A percentile compares a stretch with the other conserved stretches of the same genome.
phyloP scores from a whole-genome alignment of 1,139 yeast genomes.

The Arxiozyma telluris region DNA sequence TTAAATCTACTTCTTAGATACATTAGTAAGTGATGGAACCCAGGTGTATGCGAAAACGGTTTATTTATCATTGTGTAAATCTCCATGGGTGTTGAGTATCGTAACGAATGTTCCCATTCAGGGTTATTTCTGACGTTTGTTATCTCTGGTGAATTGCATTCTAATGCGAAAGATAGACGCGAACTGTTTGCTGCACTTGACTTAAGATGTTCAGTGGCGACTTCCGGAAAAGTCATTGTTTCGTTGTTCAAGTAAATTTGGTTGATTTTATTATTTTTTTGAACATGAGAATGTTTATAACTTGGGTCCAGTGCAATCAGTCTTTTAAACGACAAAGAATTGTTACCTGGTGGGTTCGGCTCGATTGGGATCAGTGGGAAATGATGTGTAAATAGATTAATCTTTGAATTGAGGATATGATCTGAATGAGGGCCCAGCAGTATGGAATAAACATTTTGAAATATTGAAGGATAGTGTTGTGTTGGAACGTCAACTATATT shows the following conservation, averaged over 20 bases:
- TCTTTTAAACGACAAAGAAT: conserved; percentile 19
- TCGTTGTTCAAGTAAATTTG: conserved; percentile 25
- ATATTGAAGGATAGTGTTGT: conserved; percentile 18
- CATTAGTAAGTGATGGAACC: conserved; percentile 72
- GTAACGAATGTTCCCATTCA: conserved; percentile 31
- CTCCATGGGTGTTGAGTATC: conserved; percentile 63
- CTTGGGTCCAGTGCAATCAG: conserved; percentile 13
- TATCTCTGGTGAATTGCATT: conserved; percentile 17
- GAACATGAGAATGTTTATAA: conserved; percentile 9
- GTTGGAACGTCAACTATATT: conserved; percentile 8
- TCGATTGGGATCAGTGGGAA: conserved; percentile 25
- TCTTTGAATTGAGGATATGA: conserved; percentile 18
- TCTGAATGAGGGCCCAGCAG: conserved; percentile 22
- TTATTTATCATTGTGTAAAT: conserved; percentile 63
- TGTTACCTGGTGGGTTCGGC: conserved; percentile 5
- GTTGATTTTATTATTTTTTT: conserved; percentile 15
- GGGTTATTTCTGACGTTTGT: conserved; percentile 15
- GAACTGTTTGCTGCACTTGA: neutral
- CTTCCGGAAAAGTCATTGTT: conserved; percentile 22
- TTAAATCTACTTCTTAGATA: conserved; percentile 67
- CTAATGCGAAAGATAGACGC: conserved; percentile 22
- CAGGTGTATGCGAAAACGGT: conserved; percentile 86
- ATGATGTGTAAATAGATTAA: conserved; percentile 22
- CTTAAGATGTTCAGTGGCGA: conserved; percentile 4
- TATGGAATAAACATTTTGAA: conserved; percentile 18